Evolutionary conservation across 225 moss, liverwort and hornwort species (phyloP), one percentile per base, ranked within the genome.

Genomic region (Physcomitrium patens): DNA sequence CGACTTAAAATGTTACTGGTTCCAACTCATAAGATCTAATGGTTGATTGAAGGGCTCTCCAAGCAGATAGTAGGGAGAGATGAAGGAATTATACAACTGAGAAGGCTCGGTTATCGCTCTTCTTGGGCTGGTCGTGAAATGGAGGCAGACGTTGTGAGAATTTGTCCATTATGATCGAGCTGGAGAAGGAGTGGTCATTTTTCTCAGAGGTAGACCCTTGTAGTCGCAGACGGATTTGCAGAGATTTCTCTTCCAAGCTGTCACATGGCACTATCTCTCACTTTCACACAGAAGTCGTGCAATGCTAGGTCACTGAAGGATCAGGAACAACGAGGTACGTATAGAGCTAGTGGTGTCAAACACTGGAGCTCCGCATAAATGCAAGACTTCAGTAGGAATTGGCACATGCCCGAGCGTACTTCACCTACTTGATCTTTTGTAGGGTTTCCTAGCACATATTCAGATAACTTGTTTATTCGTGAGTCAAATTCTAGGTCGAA

Each of bases 231-330:
- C 45, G 13, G 10, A 64, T 16, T 49, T 19, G 28, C 24, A 44
- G 64, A 49, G 28, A 10, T 60, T 9, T n/a, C 13, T 62, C 12
- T 19, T 10, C 17, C 2, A 22, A 63, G 72, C 51, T 12, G 41
- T 63, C 53, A 49, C 18, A 64, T 65, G 74, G 65, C 65, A 65
- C 45, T n/a, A 49, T 43, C 53, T 11, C 53, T 37, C 42, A n/a
- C 63, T 43, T 20, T 51, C 49, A 3, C 18, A 28, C 48, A 42
- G 48, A 28, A 57, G 47, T 27, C 65, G 57, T 57, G 54, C 43
- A 74, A 15, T 14, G 46, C 28, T 23, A 63, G 73, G 63, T 14
- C 1, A 31, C 12, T 47, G 10, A 28, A 31, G 19, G 49, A 48
- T 10, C 49, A 20, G 37, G 49, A 61, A 19, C 20, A 47, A 58